Evolutionary conservation across 805 yeast genomes (phyloP), one percentile per base, ranked within the genome.

Genomic region (Blastobotrys attinorum): DNA sequence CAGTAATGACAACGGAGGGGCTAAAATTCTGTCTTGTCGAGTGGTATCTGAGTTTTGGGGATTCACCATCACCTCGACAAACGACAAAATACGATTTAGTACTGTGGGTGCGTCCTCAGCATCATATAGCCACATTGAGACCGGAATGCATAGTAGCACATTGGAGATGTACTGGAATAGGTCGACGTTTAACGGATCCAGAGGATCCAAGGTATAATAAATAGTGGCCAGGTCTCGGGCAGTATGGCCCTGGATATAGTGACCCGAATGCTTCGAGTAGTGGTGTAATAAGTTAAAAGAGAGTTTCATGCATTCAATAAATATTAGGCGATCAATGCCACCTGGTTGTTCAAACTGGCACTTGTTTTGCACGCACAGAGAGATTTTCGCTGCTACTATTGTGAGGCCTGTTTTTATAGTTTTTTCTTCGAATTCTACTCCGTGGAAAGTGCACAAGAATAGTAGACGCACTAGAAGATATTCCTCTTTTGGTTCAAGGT

Each of bases 301-400:
- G n/a, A 48, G 21, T 27, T 50, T 50, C 40, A 50, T 36, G 37
- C 37, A 20, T 25, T 50, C 53, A 17, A 47, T 29, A 25, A 46
- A 39, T n/a, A 39, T 18, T 16, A 35, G 29, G n/a, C 38, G 40
- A 37, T 42, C 46, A 11, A 15, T 36, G 31, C 29, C 37, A 4
- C 25, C 13, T 15, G 21, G 33, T 10, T 22, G 31, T 15, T 39
- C 44, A 17, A 39, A 33, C 37, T 33, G 33, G 25, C 33, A 11
- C 25, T 11, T 16, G 33, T 35, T 22, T 22, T 25, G 27, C 17
- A 22, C 23, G 10, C 7, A 7, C 29, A 16, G 22, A 22, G 17
- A 16, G 16, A 43, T 39, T 23, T 29, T 21, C 8, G 44, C 33
- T 21, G 44, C 35, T 5, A 39, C 33, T 11, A 39, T 22, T 4